Conservation (phyloP, 257 asterid species). For the Coffea eugenioides region DNA sequence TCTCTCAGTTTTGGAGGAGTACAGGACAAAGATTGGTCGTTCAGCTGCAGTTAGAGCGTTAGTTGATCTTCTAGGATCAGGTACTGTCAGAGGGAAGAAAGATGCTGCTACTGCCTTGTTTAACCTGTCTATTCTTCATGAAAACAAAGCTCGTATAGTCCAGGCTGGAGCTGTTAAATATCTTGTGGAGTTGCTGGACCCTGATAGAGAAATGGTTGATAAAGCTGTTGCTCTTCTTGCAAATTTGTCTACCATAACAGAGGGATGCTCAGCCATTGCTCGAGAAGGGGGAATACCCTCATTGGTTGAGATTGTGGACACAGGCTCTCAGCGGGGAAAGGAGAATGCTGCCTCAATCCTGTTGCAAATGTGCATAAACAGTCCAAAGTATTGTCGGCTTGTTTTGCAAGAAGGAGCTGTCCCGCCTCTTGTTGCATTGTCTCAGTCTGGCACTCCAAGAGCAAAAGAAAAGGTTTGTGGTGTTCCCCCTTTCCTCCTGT, state of each 20-base stretch:
- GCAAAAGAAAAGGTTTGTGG: conserved; percentile 85
- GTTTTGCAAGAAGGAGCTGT: conserved; percentile 97
- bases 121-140: conserved; percentile 81
- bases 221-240: conserved; percentile 94
- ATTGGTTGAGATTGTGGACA: conserved; percentile 80
- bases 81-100: conserved; percentile 82
- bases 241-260: conserved; percentile 67
- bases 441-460: conserved; percentile 87
- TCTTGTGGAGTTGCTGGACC: conserved; percentile 67
- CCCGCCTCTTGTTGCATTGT: conserved; percentile 90
- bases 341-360: conserved; percentile 88
- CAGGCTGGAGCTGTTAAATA: conserved; percentile 87
- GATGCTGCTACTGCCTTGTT: conserved; percentile 95
- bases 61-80: conserved; percentile 74
- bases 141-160: conserved; percentile 87
- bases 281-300: conserved; percentile 79
- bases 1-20: conserved; percentile 81
- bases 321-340: conserved; percentile 84
- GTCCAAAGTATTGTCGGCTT: conserved; percentile 61
- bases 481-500: not conserved
- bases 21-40: conserved; percentile 73
- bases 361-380: conserved; percentile 76
- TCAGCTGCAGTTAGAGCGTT: conserved; percentile 78
- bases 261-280: conserved; percentile 89
- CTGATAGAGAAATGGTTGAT: conserved; percentile 72